phyloP scores from a whole-genome alignment of 2,329 filamentous ascomycete genomes.

The Apiospora marii region DNA sequence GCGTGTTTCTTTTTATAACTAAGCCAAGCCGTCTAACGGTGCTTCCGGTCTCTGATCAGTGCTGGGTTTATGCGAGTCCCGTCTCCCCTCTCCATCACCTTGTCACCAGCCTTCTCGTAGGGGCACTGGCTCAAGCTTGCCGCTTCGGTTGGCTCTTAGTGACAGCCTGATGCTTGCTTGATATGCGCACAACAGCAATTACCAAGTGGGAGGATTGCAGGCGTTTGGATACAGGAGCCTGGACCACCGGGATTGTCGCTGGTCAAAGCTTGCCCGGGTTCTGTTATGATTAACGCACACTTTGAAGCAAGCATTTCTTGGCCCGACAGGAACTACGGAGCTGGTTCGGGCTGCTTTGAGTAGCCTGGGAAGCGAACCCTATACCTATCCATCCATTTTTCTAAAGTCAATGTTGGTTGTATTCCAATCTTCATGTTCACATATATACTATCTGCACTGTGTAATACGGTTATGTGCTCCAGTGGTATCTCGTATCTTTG shows the following conservation, averaged over 20 bases:
- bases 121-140: neutral
- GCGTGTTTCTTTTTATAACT: neutral
- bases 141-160: neutral
- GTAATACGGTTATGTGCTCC: neutral
- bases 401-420: neutral
- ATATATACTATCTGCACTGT: conserved; percentile 15
- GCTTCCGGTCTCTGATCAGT: neutral
- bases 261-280: neutral
- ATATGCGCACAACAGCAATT: neutral
- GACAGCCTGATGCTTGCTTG: neutral
- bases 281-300: neutral
- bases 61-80: neutral
- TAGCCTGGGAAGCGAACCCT: neutral
- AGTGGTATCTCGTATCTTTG: conserved; percentile 8
- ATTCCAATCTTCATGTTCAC: neutral
- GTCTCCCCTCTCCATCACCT: neutral
- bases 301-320: neutral
- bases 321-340: neutral
- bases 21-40: neutral
- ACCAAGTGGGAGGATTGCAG: neutral
- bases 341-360: neutral
- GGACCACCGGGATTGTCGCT: neutral
- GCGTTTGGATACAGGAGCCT: neutral
- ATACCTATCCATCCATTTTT: neutral
- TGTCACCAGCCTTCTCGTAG: neutral